These are phyloP conservation scores for Solidago caesia DNA, from an alignment of 129 eudicot species.

Conservation along the genomic window DNA sequence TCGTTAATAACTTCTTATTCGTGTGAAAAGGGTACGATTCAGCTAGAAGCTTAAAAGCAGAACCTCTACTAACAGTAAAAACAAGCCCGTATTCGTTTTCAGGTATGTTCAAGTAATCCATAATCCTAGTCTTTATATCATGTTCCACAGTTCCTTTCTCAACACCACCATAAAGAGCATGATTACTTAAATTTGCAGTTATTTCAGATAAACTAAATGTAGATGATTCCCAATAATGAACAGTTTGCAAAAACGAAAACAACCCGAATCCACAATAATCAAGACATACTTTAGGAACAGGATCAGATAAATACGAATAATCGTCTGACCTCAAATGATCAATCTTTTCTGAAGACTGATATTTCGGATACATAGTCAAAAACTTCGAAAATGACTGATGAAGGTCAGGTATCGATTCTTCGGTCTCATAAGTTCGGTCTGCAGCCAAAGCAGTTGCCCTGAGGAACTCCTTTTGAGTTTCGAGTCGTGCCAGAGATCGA, in stretches of 20 bases:
- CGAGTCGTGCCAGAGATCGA: slow-evolving; percentile 78
- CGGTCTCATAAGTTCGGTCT: slow-evolving; percentile 70
- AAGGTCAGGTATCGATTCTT: slow-evolving; percentile 72
- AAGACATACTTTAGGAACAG: slow-evolving; percentile 85
- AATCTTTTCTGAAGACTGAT: slow-evolving; percentile 79
- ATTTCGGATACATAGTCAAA: slow-evolving; percentile 94
- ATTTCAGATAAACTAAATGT: slow-evolving; percentile 94
- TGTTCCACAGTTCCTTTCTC: slow-evolving; percentile 91
- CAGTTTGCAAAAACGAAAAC: slow-evolving; percentile 87
- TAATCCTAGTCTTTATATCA: slow-evolving; percentile 80
- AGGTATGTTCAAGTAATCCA: slow-evolving; percentile 96
- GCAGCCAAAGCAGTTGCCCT: slow-evolving; percentile 96
- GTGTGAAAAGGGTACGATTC: slow-evolving; percentile 99
- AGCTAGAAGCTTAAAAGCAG: slow-evolving; percentile 91
- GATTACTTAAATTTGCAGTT: slow-evolving; percentile 94
- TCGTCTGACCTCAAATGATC: slow-evolving; percentile 91
- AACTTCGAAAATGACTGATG: slow-evolving; percentile 79
- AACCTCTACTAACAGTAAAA: slow-evolving; percentile 93
- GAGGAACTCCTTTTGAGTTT: slow-evolving; percentile 84
- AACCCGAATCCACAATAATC: slow-evolving; percentile 98
- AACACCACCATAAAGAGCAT: slow-evolving; percentile 97
- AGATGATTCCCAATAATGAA: slow-evolving; percentile 91
- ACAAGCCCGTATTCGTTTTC: slow-evolving; percentile 93
- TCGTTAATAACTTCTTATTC: slow-evolving; percentile 83
- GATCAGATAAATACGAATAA: slow-evolving; percentile 65